Base-by-base conservation (phyloP, 495 filamentous ascomycete genomes). In the Parachaetomium inaequale region DNA sequence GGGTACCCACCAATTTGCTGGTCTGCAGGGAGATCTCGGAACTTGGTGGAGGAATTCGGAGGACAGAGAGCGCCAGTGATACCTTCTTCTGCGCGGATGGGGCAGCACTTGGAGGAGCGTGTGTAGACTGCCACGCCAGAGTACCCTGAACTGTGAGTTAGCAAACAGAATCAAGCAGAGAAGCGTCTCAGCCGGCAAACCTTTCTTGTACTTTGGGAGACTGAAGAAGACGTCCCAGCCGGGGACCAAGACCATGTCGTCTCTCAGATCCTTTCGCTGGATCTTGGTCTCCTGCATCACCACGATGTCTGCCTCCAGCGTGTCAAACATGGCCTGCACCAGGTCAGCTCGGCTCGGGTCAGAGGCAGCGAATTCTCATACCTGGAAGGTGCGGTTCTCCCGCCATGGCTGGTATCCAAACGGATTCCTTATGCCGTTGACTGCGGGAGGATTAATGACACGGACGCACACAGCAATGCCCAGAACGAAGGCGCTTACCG, bases 191-290 rank as follows among this genome's bases (percentile, higher is more conserved):
- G n/a, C 12, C 15, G n/a, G 40, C 65, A 15, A 72, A 90, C 93
- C 94, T 77, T 98, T 96, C 75, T 97, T 97, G 66, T 94, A 80
- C 70, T 85, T 89, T 8, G 94, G 94, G 7, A 98, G 81, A 69
- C 91, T 96, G 75, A 96, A 97, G 72, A 87, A 96, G 65, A 92
- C 96, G 72, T 98, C 94, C 94, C 94, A 98, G 26, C 94, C 94
- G 0, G 91, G 87, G 0, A 98, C 87, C 6, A 97, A 74, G 15
- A 98, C 92, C 93, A 98, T 97, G 71, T 96, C 94, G 79, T 98
- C 94, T 29, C 81, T 79, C 2, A 98, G 80, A 67, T 98, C 93
- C 70, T 96, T 97, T 23, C 89, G 84, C 70, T 98, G 94, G 53
- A 98, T 97, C 76, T 96, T 98, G 28, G 91, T 88, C 73, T 98